Evolutionary conservation across 2,329 filamentous ascomycete species (phyloP), one percentile per base, ranked within the genome.

Genomic region (Pseudogymnoascus sp.): DNA sequence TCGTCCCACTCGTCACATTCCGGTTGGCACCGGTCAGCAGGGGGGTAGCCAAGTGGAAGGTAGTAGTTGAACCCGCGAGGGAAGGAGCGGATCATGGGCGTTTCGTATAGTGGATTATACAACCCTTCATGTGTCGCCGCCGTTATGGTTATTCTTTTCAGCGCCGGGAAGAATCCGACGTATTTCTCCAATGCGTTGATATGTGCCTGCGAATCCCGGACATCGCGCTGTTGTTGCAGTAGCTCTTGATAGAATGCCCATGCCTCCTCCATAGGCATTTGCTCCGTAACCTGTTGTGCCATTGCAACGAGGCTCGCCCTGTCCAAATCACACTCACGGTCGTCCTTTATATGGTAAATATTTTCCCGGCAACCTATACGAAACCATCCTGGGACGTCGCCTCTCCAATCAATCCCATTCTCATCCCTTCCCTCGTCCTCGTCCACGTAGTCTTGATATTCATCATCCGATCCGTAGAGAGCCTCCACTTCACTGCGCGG

Each of bases 71-170:
- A 77, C 3, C 74, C 74, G 1, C 63, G 55, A 0, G 76, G 76
- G 11, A 80, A 73, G 2, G 72, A 70, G 5, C 76, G 75, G 31
- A 78, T 76, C 67, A 76, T 76, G 1, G 78, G 78, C 0, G 78
- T 79, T 18, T 75, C 64, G 59, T 79, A 79, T 0, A 72, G 63
- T 0, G 77, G 78, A 0, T 62, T 59, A n/a, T 73, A 72, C 0
- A 73, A 63, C 45, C 69, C 67, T 0, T 75, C 75, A 64, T 79
- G 77, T 0, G 75, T 68, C 1, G 75, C 74, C 5, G 73, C 74
- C 4, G 78, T 79, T 12, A 80, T 63, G 0, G 70, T 77, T 6
- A 81, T 66, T 43, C 71, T 73, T 37, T 62, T 69, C 2, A 80
- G 66, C 1, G 67, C 68, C 0, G 75, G 72, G 43, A 79, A 77